Conservation (phyloP, 805 yeast genomes). For the Cyberlindnera veronae region DNA sequence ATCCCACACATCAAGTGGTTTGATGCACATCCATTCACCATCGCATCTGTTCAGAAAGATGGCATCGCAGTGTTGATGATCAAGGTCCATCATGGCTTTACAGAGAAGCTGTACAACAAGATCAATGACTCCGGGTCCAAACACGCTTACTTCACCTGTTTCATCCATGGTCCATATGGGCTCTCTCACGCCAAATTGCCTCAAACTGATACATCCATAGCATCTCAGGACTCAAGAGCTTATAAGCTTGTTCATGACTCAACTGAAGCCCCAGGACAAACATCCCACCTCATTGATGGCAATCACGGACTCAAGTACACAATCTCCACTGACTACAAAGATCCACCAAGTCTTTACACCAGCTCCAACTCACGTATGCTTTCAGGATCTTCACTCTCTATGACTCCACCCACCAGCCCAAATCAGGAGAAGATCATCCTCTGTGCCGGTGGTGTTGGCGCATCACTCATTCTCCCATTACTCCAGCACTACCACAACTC, state of each 20-base stretch:
- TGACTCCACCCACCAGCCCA: background rate
- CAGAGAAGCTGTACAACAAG: slow-evolving; percentile 17
- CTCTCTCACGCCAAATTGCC: slow-evolving; percentile 19
- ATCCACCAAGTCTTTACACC: no score
- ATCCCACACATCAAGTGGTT: slow-evolving; percentile 20
- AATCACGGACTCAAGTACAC: no score
- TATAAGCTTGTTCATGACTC: slow-evolving; percentile 4
- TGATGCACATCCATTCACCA: slow-evolving; percentile 30
- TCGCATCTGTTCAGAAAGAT: slow-evolving; percentile 20
- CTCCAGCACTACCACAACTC: slow-evolving; percentile 9
- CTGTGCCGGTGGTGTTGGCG: slow-evolving; percentile 23
- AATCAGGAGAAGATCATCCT: slow-evolving; percentile 15
- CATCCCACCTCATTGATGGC: no score
- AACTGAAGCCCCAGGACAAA: background rate
- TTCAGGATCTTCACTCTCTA: background rate
- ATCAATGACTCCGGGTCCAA: slow-evolving; percentile 1
- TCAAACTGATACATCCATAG: background rate
- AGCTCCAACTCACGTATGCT: background rate
- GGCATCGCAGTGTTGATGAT: slow-evolving; percentile 13
- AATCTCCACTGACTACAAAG: no score
- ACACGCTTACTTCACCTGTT: slow-evolving; percentile 13
- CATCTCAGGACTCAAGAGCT: background rate
- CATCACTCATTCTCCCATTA: slow-evolving; percentile 17
- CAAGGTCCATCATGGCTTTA: slow-evolving; percentile 25
- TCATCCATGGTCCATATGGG: slow-evolving; percentile 30